Percentiles rank a stretch among this genome's conserved stretches.
These are phyloP conservation scores for Wickerhamiella occidentalis DNA, from an alignment of 805 yeast genomes.

Conservation along the genomic window DNA sequence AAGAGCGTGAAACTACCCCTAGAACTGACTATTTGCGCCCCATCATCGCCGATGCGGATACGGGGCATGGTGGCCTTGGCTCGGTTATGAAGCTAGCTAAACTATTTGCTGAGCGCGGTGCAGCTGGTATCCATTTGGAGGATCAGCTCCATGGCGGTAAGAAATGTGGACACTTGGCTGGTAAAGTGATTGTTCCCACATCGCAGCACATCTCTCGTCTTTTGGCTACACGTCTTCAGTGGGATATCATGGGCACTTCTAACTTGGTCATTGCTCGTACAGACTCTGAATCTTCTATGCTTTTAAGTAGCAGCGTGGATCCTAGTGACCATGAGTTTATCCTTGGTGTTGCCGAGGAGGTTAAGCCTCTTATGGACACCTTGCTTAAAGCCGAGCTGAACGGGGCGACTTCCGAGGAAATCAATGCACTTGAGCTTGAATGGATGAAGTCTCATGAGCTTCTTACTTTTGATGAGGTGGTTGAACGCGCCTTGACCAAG, in stretches of 20 bases:
- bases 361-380: slow-evolving; percentile 36
- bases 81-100: slow-evolving; percentile 56
- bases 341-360: slow-evolving; percentile 35
- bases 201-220: slow-evolving; percentile 43
- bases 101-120: slow-evolving; percentile 53
- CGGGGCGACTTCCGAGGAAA: slow-evolving; percentile 30
- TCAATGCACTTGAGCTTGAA: slow-evolving; percentile 33
- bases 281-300: slow-evolving; percentile 44
- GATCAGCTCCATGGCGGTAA: slow-evolving; percentile 57
- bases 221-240: slow-evolving; percentile 47
- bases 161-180: slow-evolving; percentile 52
- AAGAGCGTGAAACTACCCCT: slow-evolving; percentile 22
- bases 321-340: slow-evolving; percentile 46
- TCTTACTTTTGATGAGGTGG: slow-evolving; percentile 42
- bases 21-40: slow-evolving; percentile 45
- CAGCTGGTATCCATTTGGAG: slow-evolving; percentile 54
- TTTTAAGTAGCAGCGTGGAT: slow-evolving; percentile 41
- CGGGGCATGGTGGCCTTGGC: slow-evolving; percentile 53
- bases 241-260: slow-evolving; percentile 52
- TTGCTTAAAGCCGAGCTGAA: slow-evolving; percentile 33
- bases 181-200: slow-evolving; percentile 50
- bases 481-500: slow-evolving; percentile 25
- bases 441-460: slow-evolving; percentile 37
- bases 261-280: slow-evolving; percentile 50
- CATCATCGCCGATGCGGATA: slow-evolving; percentile 55